Evolutionary conservation across 1,284 basidiomycete genomes (phyloP), one percentile per base, ranked within the genome.

Genomic region (Cutaneotrichosporon daszewskae): DNA sequence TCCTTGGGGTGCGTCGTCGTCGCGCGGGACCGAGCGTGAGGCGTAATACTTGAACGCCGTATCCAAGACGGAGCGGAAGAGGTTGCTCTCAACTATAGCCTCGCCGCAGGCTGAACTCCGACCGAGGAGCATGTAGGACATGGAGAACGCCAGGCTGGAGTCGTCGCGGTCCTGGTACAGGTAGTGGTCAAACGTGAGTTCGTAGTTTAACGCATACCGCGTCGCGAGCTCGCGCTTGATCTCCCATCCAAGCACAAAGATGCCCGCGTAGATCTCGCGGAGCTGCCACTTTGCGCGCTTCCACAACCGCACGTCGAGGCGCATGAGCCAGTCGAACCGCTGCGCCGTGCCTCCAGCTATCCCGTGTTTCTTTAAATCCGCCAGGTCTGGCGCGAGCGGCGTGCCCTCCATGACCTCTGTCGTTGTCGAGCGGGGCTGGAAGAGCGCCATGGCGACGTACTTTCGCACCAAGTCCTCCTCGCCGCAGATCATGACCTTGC

Each of bases 81-180:
- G 79, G 48, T 79, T 77, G 55, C 82, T 76, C n/a, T 78, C 76
- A 29, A 85, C 82, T 36, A 92, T 81, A 53, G 89, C 82, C 9
- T 78, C 76, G 1, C 87, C 84, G 39, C 58, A 59, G 10, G 90
- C 81, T 1, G 84, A 84, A 0, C 89, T 89, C 3, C 89, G 83
- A 0, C 89, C 90, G 72, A 94, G 90, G 25, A 95, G 77, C 59
- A 92, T 87, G 14, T 91, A 78, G 23, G 87, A 85, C 56, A 94
- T 87, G 57, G 88, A 89, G 62, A 90, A 87, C 70, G 94, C 87
- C 14, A 88, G 87, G 4, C 87, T 63, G 39, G 60, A 87, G 67
- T 96, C 92, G 65, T 96, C 91, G 19, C 90, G 79, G 59, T 96
- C 92, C 18, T 87, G 81, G 32, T 92, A 80, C 9, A 96, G 80